These are phyloP conservation scores for Malassezia furfur DNA, from an alignment of 1,284 basidiomycete species.

Conservation along the genomic window DNA sequence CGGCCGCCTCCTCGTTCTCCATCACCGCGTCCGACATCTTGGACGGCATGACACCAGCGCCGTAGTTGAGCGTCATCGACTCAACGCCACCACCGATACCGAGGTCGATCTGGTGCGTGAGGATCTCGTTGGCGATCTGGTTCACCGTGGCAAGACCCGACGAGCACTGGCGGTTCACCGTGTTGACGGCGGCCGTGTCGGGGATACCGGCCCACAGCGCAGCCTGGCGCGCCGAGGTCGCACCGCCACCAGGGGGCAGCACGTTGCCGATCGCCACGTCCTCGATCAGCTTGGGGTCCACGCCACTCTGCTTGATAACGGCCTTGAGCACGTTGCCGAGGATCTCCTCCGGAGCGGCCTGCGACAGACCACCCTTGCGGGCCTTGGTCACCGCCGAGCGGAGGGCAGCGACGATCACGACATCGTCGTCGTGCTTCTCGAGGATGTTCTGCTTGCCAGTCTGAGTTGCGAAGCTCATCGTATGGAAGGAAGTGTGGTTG, in stretches of 20 bases:
- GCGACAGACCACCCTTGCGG: constrained; percentile 88
- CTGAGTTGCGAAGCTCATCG: constrained; percentile 17
- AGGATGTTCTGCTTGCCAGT: constrained; percentile 13
- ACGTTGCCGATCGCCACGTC: constrained; percentile 74
- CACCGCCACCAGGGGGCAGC: constrained; percentile 81
- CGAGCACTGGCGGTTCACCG: constrained; percentile 81
- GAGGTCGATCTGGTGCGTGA: constrained; percentile 57
- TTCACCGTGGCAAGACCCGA: constrained; percentile 79
- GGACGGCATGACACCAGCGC: constrained; percentile 61
- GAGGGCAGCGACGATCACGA: constrained; percentile 79
- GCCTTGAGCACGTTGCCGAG: constrained; percentile 58
- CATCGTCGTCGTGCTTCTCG: constrained; percentile 49
- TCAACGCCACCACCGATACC: constrained; percentile 93
- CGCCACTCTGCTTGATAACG: constrained; percentile 50
- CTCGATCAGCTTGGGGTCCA: constrained; percentile 74
- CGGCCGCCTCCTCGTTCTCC: constrained; percentile 67
- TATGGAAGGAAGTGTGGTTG: background rate
- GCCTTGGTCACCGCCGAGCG: constrained; percentile 83
- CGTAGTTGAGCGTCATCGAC: constrained; percentile 67
- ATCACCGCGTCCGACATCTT: constrained; percentile 73
- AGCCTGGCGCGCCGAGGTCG: constrained; percentile 84
- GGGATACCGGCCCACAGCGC: constrained; percentile 85
- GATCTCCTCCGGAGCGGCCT: constrained; percentile 69
- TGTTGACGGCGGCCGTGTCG: constrained; percentile 57
- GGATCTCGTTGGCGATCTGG: constrained; percentile 82